Conservation (phyloP, 1,284 basidiomycete species). For the Trichosporon sp. region DNA sequence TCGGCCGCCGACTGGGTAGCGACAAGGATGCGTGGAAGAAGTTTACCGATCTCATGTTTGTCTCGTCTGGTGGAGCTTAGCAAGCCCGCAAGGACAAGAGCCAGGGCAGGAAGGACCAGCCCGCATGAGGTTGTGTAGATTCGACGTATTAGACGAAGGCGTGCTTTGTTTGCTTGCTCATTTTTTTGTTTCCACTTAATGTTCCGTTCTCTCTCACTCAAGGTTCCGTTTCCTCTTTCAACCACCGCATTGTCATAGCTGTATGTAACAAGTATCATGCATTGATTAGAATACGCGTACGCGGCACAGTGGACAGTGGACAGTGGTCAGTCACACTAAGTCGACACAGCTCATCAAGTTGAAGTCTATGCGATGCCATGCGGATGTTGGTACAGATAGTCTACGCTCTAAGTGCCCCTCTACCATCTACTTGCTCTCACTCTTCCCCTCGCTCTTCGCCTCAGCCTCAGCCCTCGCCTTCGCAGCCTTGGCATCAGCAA, state of each 20-base stretch:
- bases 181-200: background rate
- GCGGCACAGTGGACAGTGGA: no score
- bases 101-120: background rate
- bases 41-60: conserved; percentile 42
- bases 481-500: conserved; percentile 5
- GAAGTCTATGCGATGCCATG: background rate
- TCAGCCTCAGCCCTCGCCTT: conserved; percentile 3
- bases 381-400: background rate
- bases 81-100: background rate
- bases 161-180: background rate
- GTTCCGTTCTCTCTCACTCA: background rate
- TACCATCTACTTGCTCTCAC: background rate
- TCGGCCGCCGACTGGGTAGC: conserved; percentile 60
- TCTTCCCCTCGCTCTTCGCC: background rate
- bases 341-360: background rate
- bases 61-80: conserved; percentile 10
- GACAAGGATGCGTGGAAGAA: conserved; percentile 59
- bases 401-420: background rate
- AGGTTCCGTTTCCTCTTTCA: background rate
- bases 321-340: background rate
- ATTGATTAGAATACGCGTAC: background rate
- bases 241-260: conserved; percentile 9
- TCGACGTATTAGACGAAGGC: background rate
- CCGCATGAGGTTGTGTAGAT: no score
- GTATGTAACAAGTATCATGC: conserved; percentile 9